These are phyloP conservation scores for Penicillium atrosanguineum DNA, from an alignment of 495 filamentous ascomycete species.

Conservation along the genomic window DNA sequence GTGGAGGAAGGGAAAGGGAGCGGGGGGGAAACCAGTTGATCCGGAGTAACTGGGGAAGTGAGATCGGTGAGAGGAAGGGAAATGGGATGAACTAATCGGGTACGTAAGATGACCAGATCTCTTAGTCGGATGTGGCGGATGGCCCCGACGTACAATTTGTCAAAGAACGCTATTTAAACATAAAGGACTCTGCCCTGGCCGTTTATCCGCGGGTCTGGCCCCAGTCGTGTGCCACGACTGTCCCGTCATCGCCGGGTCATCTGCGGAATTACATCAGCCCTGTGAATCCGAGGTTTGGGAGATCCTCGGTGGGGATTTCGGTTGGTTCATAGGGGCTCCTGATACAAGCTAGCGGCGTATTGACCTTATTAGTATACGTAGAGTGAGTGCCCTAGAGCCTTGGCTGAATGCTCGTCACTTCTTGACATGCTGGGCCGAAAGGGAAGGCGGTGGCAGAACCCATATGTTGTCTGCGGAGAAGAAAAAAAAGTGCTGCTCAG, in stretches of 20 bases:
- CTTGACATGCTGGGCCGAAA: background rate
- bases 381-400: background rate
- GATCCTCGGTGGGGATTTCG: background rate
- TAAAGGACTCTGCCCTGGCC: background rate
- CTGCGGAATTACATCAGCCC: slow-evolving; percentile 14
- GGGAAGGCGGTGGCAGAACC: slow-evolving; percentile 14
- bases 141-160: background rate
- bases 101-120: slow-evolving; percentile 6
- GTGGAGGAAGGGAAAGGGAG: slow-evolving; percentile 19
- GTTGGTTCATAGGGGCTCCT: background rate
- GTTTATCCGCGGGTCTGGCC: slow-evolving; percentile 2
- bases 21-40: slow-evolving; percentile 12
- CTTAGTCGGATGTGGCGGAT: slow-evolving; percentile 23
- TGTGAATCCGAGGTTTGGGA: background rate
- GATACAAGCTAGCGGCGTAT: background rate
- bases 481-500: slow-evolving; percentile 10
- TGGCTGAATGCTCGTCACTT: background rate
- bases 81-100: slow-evolving; percentile 9
- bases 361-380: background rate
- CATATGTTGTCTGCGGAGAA: slow-evolving; percentile 1
- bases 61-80: slow-evolving; percentile 12
- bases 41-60: slow-evolving; percentile 27
- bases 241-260: slow-evolving; percentile 14
- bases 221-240: slow-evolving; percentile 11
- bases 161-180: background rate